Evolutionary conservation across 345 rosid species (phyloP).

Genomic region (Hevea brasiliensis): DNA sequence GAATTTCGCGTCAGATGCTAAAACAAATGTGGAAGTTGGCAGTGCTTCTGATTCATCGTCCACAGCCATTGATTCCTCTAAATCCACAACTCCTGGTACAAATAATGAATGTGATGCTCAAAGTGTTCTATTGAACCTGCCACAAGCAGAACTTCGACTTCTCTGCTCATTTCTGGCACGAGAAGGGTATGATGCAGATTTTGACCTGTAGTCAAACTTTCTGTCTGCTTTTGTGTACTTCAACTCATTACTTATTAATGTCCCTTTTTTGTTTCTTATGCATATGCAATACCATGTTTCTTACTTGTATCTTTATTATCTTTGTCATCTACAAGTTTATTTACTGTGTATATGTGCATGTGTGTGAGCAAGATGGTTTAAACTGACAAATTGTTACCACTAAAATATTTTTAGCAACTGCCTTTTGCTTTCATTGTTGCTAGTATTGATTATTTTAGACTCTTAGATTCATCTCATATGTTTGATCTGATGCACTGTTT

Average conservation of each 20-base stretch:
- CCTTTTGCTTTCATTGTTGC: too few relatives aligned
- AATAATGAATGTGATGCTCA: constrained; percentile 61
- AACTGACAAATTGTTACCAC: not conserved
- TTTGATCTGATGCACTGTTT: constrained; percentile 20
- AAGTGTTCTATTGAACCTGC: constrained; percentile 62
- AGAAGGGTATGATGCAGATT: constrained; percentile 62
- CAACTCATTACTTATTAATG: not conserved
- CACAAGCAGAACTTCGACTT: constrained; percentile 73
- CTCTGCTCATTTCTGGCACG: constrained; percentile 92
- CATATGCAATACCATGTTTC: not conserved
- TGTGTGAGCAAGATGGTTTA: not conserved
- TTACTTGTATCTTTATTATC: not conserved
- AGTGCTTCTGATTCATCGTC: constrained; percentile 37
- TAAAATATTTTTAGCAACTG: not conserved
- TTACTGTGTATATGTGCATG: too few relatives aligned
- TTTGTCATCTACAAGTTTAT: not conserved
- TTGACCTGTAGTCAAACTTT: not conserved
- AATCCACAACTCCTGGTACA: constrained; percentile 39
- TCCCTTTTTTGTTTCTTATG: not conserved
- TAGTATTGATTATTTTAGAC: too few relatives aligned
- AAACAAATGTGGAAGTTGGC: constrained; percentile 39
- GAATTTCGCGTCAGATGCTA: constrained; percentile 39
- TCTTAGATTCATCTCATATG: not conserved
- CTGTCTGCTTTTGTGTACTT: not conserved
- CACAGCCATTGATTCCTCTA: constrained; percentile 38